Conservation (phyloP, 164 flowering plant genomes). For the Echeveria elegans region DNA sequence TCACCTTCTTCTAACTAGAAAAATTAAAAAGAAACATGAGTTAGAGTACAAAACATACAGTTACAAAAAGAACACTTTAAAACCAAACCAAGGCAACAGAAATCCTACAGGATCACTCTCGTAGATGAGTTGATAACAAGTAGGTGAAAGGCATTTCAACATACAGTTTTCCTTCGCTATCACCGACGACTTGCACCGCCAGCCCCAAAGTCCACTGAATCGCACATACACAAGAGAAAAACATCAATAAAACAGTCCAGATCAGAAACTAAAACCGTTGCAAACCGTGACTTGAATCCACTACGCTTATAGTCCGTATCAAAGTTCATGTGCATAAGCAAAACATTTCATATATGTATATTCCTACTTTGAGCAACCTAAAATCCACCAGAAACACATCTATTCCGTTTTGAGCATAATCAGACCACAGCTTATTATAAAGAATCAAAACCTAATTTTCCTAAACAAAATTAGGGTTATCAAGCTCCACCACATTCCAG, state of each 20-base stretch:
- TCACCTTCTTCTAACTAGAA: constrained; percentile 93
- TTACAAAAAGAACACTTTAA: neutral
- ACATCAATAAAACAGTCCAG: neutral
- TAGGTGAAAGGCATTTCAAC: constrained; percentile 68
- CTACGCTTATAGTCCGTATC: too few relatives aligned
- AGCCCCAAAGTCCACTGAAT: constrained; percentile 77
- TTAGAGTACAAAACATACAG: neutral
- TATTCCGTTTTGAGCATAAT: too few relatives aligned
- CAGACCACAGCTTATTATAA: too few relatives aligned
- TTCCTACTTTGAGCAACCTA: too few relatives aligned
- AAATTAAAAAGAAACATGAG: constrained; percentile 1
- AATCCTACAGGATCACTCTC: constrained; percentile 73
- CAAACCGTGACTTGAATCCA: too few relatives aligned
- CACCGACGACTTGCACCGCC: constrained; percentile 66
- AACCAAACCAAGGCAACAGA: neutral
- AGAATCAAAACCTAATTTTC: neutral
- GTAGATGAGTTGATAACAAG: constrained; percentile 63
- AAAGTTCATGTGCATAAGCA: too few relatives aligned
- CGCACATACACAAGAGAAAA: neutral
- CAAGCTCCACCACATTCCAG: too few relatives aligned
- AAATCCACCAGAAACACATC: too few relatives aligned
- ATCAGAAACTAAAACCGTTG: neutral
- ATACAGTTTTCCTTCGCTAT: constrained; percentile 88
- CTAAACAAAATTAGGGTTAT: neutral
- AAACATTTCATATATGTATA: too few relatives aligned